A percentile compares a stretch with the other conserved stretches of the same genome.
Evolutionary conservation across 495 filamentous ascomycete genomes (phyloP).

Genomic region (Choiromyces venosus): DNA sequence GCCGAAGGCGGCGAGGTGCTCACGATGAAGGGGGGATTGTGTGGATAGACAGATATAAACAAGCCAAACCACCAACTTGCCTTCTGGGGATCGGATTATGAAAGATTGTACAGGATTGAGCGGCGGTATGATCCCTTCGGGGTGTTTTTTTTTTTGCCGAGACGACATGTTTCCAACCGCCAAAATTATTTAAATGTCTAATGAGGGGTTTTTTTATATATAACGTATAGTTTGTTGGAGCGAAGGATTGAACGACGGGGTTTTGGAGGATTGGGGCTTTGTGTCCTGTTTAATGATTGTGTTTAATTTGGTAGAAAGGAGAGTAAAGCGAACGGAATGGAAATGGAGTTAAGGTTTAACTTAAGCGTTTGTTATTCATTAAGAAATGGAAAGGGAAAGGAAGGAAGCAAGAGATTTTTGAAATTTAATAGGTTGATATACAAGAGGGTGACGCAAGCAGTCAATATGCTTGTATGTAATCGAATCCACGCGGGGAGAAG

Average conservation of each 20-base stretch:
- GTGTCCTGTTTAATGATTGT: slow-evolving; percentile 31
- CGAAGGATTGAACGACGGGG: slow-evolving; percentile 46
- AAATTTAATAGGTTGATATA: no score
- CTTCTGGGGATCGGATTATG: slow-evolving; percentile 51
- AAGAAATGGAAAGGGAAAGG: no score
- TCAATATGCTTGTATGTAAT: no score
- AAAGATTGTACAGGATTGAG: slow-evolving; percentile 48
- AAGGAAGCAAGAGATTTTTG: no score
- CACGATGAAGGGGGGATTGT: no score
- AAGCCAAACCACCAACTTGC: slow-evolving; percentile 58
- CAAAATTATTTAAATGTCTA: neutral
- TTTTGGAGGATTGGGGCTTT: slow-evolving; percentile 15
- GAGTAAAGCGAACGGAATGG: no score
- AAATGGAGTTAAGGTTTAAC: no score
- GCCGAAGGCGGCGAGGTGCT: slow-evolving; percentile 43
- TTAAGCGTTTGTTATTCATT: no score
- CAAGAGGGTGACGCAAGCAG: no score
- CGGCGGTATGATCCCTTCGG: slow-evolving; percentile 49
- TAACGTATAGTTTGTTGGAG: slow-evolving; percentile 45
- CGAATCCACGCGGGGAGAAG: no score
- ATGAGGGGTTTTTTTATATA: neutral
- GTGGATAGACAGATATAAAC: slow-evolving; percentile 50
- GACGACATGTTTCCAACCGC: slow-evolving; percentile 48
- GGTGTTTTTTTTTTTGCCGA: slow-evolving; percentile 50
- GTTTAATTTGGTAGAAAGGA: no score